Base-by-base conservation (phyloP, 2,329 filamentous ascomycete species). In the Pseudocercospora crystallina region DNA sequence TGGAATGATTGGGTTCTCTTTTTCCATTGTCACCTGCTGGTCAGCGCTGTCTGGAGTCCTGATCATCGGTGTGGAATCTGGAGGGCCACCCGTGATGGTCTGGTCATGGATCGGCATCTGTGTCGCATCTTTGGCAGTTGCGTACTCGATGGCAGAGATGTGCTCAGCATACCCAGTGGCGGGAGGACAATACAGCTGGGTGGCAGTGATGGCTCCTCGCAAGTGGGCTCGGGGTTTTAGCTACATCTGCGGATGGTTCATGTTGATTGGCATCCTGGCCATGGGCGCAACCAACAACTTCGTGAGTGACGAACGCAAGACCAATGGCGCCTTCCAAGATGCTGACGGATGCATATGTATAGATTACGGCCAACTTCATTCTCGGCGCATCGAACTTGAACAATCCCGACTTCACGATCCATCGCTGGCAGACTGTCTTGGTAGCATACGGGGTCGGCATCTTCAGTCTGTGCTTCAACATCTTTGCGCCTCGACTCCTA, bases 71-170 rank as follows among this genome's bases (percentile, higher is more conserved):
- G 75, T 81, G 9, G 74, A 75, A 49, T 74, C 77, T 32, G 80
- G 80, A 11, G 80, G 80, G 1, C 79, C 80, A 3, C 78, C 80
- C 0, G 78, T 82, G 36, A 82, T 83, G 76, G 72, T 83, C 5
- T 83, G 77, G 68, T 75, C 76, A 36, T 83, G 78, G 74, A 63
- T 82, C 15, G 78, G 73, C 4, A 75, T 82, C 17, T 79, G 76
- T 53, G 42, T 76, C 8, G 68, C 77, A 14, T 75, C 77, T 1
- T 64, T 83, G 10, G 71, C 75, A 7, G 79, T 83, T 5, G 80
- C 78, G 9, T 79, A 81, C 51, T 77, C 77, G 1, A 80, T 83
- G 74, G 80, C 80, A 14, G 80, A 83, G 60, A 82, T 79, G 71
- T 81, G 79, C 52, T 76, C 74, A 26, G 77, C 76, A 54, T 82